A percentile compares a stretch with the other conserved stretches of the same genome.
Evolutionary conservation across 495 filamentous ascomycete species (phyloP).

Genomic region (Penicillium odoratum): DNA sequence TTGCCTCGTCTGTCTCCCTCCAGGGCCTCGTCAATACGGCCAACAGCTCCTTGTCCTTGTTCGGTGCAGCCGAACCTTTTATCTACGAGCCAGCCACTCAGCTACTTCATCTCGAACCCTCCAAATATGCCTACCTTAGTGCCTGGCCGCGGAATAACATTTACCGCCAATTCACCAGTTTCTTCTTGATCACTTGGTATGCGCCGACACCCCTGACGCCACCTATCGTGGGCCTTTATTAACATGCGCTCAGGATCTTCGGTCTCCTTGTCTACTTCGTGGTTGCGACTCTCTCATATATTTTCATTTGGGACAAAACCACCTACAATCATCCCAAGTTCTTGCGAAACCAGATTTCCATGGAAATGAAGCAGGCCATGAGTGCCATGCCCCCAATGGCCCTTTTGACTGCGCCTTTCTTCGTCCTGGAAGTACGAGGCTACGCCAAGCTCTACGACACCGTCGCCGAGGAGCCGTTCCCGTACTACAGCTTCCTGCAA

Average conservation of each 20-base stretch:
- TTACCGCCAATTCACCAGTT: conserved; percentile 70
- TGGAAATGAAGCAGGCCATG: conserved; percentile 83
- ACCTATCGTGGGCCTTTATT: conserved; percentile 4
- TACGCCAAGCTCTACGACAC: conserved; percentile 85
- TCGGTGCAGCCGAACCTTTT: conserved; percentile 48
- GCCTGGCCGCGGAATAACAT: conserved; percentile 77
- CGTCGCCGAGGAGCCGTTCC: conserved; percentile 66
- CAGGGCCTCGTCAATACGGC: conserved; percentile 39
- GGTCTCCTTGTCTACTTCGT: conserved; percentile 82
- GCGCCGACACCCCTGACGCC: conserved; percentile 19
- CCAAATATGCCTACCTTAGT: conserved; percentile 79
- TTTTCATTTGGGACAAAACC: conserved; percentile 91
- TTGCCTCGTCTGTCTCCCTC: conserved; percentile 48
- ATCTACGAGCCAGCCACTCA: conserved; percentile 72
- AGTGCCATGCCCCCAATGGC: conserved; percentile 79
- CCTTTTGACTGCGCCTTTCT: conserved; percentile 76
- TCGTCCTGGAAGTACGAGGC: conserved; percentile 81
- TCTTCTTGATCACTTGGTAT: conserved; percentile 87
- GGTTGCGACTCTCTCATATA: conserved; percentile 79
- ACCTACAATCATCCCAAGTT: conserved; percentile 91
- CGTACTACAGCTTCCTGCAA: conserved; percentile 78
- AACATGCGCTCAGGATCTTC: conserved; percentile 63
- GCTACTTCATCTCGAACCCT: conserved; percentile 68
- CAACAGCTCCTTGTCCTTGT: conserved; percentile 44
- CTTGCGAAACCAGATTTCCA: conserved; percentile 85